Evolutionary conservation across 192 early-diverging fungal genomes (phyloP), one percentile per base, ranked within the genome.

Genomic region (Haplosporangium gracile): DNA sequence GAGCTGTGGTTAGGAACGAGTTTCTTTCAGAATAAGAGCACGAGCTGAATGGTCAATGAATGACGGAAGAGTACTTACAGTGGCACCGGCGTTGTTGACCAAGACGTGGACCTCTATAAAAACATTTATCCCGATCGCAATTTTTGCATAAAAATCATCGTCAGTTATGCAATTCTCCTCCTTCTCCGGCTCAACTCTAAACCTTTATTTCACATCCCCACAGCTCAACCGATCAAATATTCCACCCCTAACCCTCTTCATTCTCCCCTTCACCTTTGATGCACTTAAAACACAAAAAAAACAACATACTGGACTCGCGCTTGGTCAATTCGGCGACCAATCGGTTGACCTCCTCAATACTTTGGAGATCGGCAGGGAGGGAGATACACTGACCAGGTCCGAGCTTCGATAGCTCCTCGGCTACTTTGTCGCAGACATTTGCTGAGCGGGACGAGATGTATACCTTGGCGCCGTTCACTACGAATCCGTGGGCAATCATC

Each of bases 381-480:
- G 95, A 87, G 77, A 96, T 90, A 83, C 95, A 97, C 29, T 87
- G 78, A 36, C 97, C 97, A 40, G 95, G 93, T 9, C 94, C 96
- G 72, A 89, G 82, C 45, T 87, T 80, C 72, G 83, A 96, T 74
- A 98, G 89, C 71, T 95, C 93, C 15, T 80, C 60, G 6, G 97
- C 96, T 9, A 91, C 92, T 68, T 91, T 84, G 24, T 93, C 92
- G 55, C 92, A 91, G 0, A 90, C 92, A 5, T 77, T 42, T 6
- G 83, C 88, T 73, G 96, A 97, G 82, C 98, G 93, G 24, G 95
- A 95, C 51, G 95, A 94, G 82, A 99, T 97, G 85, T 97, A 99
- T 43, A 99, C 98, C 80, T 91, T 95, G 73, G 96, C 96, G 15
- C 97, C 97, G 90, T 95, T 96, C 78, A 92, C 93, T 47, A 97